phyloP scores from a whole-genome alignment of 2,329 filamentous ascomycete genomes.

The Aspergillus texensis region DNA sequence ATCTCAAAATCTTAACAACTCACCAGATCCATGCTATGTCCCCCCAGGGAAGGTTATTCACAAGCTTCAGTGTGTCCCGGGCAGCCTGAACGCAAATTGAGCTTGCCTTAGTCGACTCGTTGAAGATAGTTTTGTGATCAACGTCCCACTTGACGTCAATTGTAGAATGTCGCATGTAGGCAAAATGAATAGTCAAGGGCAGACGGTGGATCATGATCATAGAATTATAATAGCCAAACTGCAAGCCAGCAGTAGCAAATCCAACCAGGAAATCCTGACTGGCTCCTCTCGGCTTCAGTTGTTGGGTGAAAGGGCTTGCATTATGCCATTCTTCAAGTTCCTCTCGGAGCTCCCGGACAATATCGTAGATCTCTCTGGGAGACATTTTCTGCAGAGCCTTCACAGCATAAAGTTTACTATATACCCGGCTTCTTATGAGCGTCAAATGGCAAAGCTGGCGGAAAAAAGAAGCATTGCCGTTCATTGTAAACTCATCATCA shows the following conservation, averaged over 20 bases:
- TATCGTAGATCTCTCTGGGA: constrained; percentile 83
- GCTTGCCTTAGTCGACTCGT: constrained; percentile 83
- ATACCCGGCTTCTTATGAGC: constrained; percentile 86
- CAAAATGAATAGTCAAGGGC: constrained; percentile 88
- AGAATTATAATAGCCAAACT: constrained; percentile 95
- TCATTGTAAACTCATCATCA: constrained; percentile 79
- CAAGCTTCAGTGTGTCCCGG: constrained; percentile 82
- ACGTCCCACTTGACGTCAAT: constrained; percentile 52
- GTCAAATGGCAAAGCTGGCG: constrained; percentile 88
- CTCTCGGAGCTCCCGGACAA: constrained; percentile 84
- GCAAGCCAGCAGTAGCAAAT: constrained; percentile 84
- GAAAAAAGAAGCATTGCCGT: constrained; percentile 89
- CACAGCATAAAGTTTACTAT: constrained; percentile 84
- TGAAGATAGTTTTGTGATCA: constrained; percentile 69
- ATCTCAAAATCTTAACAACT: constrained; percentile 32
- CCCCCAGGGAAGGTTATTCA: constrained; percentile 92
- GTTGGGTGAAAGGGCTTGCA: constrained; percentile 81
- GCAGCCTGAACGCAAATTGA: constrained; percentile 87
- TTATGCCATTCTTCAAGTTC: constrained; percentile 92
- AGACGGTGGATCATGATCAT: constrained; percentile 95
- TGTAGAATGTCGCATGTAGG: constrained; percentile 81
- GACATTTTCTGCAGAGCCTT: constrained; percentile 79
- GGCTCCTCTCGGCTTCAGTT: constrained; percentile 85
- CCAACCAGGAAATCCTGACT: constrained; percentile 85
- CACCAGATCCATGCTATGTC: constrained; percentile 93